Evolutionary conservation across 345 rosid genomes (phyloP), one percentile per base, ranked within the genome.

Genomic region (Salix caprea): DNA sequence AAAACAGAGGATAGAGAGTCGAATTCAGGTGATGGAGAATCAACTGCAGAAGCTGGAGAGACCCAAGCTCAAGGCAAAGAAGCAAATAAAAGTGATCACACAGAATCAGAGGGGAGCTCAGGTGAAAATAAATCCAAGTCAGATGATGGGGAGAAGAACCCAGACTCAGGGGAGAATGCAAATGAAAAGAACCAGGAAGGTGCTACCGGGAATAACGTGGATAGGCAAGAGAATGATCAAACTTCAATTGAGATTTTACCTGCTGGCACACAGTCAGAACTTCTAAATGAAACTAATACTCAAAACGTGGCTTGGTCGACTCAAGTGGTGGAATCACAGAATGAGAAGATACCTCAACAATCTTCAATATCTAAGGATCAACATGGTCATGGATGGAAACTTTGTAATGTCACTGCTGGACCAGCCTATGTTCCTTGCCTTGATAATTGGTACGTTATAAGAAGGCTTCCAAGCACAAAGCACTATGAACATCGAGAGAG

Each of bases 401-500:
- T 87, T 10, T 96, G 99, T 89, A 92, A 96, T 84, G 87, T 86
- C 74, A 91, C 94, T 76, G 94, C 98, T 2, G 98, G 97, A 65
- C 81, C 96, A 32, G 99, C 94, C 86, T 96, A 84, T 75, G 91
- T 96, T 77, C 99, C 99, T 14, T 96, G 99, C 79, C 99, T 96
- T 77, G 99, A 96, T 85, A 96, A 96, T 82, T 84, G 58, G 88
- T 74, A 89, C 86, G 97, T 97, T 60, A 90, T 96, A 79, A 89
- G 50, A 87, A 87, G 77, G 81, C 99, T 96, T 50, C 80, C 69
- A 46, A 72, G 83, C 69, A 96, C 97, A 61, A 96, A 89, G 84
- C 98, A 96, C 82, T 96, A 96, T 72, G 97, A 96, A 76, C 99
- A 94, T 85, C 89, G 99, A 67, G 99, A 94, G 89, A 89, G 99